Conservation (phyloP, 1,284 basidiomycete genomes). For the Papiliotrema terrestris region DNA sequence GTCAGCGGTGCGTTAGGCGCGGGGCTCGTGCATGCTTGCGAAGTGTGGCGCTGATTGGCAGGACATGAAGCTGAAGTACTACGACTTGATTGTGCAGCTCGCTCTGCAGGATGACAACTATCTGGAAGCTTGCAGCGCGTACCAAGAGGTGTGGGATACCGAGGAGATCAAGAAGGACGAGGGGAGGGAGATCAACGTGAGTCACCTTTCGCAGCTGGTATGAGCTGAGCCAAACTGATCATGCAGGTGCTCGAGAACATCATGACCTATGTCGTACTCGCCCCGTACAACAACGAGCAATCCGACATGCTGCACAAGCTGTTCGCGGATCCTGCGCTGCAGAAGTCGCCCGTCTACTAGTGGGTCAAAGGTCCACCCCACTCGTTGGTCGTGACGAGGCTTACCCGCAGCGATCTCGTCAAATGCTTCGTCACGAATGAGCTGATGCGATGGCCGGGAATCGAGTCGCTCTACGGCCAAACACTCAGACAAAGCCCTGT, state of each 20-base stretch:
- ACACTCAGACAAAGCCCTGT: conserved; percentile 76
- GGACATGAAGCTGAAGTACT: conserved; percentile 94
- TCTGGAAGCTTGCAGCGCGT: conserved; percentile 91
- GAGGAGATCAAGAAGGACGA: conserved; percentile 81
- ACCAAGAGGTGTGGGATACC: conserved; percentile 95
- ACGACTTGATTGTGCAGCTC: conserved; percentile 93
- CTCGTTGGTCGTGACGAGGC: background rate
- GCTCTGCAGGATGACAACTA: conserved; percentile 80
- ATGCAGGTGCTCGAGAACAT: conserved; percentile 82
- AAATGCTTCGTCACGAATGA: conserved; percentile 96
- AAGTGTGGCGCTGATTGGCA: conserved; percentile 45
- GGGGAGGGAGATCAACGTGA: conserved; percentile 67
- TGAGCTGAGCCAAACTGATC: background rate
- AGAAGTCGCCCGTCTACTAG: conserved; percentile 82
- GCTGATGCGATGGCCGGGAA: conserved; percentile 98
- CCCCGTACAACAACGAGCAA: conserved; percentile 95
- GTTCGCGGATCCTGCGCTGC: conserved; percentile 69
- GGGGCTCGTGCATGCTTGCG: background rate
- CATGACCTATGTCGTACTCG: conserved; percentile 88
- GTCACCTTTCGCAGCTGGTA: conserved; percentile 31
- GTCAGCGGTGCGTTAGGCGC: conserved; percentile 65
- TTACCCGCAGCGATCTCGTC: conserved; percentile 70
- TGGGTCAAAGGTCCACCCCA: conserved; percentile 49
- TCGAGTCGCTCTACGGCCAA: conserved; percentile 82
- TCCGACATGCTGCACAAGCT: conserved; percentile 92